A percentile compares a stretch with the other conserved stretches of the same genome.
These are phyloP conservation scores for Colletotrichum endophyticum DNA, from an alignment of 2,329 filamentous ascomycete species.

Conservation along the genomic window DNA sequence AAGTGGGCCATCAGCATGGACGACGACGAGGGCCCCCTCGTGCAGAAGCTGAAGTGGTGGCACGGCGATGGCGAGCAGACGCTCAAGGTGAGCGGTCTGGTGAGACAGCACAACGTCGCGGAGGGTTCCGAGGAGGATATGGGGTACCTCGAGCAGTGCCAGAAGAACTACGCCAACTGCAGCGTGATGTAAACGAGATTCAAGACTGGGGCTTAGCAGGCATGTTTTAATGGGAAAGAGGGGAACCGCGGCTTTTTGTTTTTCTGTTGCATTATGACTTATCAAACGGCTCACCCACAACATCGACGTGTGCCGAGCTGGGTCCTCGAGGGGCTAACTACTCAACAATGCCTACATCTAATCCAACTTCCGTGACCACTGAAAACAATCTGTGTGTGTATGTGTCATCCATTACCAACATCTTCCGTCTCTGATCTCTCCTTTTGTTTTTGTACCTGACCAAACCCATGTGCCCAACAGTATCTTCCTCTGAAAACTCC, in stretches of 20 bases:
- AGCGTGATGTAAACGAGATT: conserved; percentile 50
- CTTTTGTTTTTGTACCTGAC: background rate
- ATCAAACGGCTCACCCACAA: background rate
- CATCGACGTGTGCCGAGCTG: background rate
- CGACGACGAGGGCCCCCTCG: conserved; percentile 69
- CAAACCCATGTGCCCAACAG: background rate
- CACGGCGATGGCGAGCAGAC: conserved; percentile 85
- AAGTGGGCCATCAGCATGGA: conserved; percentile 87
- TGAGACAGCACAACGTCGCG: conserved; percentile 64
- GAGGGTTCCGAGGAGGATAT: conserved; percentile 71
- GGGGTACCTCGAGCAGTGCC: conserved; percentile 77
- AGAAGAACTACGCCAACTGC: conserved; percentile 55
- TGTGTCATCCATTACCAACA: background rate
- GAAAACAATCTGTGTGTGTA: background rate
- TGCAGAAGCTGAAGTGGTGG: conserved; percentile 91
- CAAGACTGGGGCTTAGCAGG: background rate
- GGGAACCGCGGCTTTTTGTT: background rate
- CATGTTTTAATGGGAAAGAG: background rate
- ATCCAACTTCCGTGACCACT: background rate
- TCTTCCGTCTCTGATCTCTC: background rate
- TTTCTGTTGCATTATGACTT: background rate
- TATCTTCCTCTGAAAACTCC: background rate
- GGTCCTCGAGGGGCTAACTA: background rate
- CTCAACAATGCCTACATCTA: background rate
- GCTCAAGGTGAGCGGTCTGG: conserved; percentile 76